These are phyloP conservation scores for Striga hermonthica DNA, from an alignment of 305 asterid genomes.

Conservation along the genomic window DNA sequence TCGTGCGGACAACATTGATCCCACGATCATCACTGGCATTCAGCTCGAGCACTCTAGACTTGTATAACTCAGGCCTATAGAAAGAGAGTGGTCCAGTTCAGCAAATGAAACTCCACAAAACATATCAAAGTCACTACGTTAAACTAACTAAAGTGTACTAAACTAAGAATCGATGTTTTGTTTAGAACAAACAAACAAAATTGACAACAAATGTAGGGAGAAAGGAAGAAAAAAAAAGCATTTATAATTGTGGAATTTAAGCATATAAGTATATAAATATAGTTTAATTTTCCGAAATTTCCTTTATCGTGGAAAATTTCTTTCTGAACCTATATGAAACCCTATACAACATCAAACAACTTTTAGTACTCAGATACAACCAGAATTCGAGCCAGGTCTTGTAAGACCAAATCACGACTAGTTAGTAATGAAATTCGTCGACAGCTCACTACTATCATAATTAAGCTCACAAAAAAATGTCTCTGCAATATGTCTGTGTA, in stretches of 20 bases:
- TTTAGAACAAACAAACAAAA: neutral
- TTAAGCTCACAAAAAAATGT: neutral
- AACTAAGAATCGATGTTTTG: neutral
- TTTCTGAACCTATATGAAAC: constrained; percentile 1
- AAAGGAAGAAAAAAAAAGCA: neutral
- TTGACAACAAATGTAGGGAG: no score
- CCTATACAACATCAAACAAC: constrained; percentile 12
- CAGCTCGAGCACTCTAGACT: constrained; percentile 89
- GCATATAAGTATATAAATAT: no score
- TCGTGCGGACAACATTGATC: constrained; percentile 96
- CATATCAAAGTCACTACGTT: neutral
- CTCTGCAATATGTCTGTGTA: no score
- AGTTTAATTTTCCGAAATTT: neutral
- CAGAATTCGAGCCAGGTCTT: neutral
- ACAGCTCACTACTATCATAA: no score
- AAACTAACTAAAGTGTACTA: neutral
- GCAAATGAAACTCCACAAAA: constrained; percentile 9
- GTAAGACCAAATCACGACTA: no score
- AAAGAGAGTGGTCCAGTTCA: neutral
- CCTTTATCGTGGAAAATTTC: neutral
- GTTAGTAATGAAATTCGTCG: no score
- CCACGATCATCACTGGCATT: constrained; percentile 99
- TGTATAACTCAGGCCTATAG: constrained; percentile 80
- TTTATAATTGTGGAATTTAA: no score
- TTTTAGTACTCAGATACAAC: neutral